phyloP scores from a whole-genome alignment of 192 early-diverging fungal genomes.

The Martensiomyces pterosporus region DNA sequence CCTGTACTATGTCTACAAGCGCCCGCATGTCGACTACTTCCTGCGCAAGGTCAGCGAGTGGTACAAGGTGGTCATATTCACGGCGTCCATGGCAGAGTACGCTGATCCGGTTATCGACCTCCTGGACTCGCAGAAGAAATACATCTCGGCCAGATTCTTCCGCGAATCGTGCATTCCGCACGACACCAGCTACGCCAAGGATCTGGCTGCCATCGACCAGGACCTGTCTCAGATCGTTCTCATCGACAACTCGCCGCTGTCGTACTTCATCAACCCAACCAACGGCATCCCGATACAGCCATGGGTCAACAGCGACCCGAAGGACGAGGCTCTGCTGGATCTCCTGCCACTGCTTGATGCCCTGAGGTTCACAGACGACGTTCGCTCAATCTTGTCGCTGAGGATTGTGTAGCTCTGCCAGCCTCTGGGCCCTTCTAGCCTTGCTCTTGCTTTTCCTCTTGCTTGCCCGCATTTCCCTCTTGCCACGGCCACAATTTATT shows the following conservation, averaged over 20 bases:
- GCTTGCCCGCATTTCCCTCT: too few relatives aligned
- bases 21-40: conserved; percentile 61
- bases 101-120: conserved; percentile 60
- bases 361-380: conserved; percentile 58
- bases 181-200: conserved; percentile 65
- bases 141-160: conserved; percentile 59
- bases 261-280: conserved; percentile 66
- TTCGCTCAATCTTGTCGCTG: conserved; percentile 54
- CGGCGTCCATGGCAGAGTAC: conserved; percentile 67
- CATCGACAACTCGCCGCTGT: conserved; percentile 70
- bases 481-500: conserved; percentile 5
- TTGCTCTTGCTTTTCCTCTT: background rate
- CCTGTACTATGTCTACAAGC: conserved; percentile 59
- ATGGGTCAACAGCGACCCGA: conserved; percentile 66
- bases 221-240: conserved; percentile 64
- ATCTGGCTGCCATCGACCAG: conserved; percentile 57
- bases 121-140: conserved; percentile 56
- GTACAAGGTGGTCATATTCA: conserved; percentile 71
- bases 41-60: conserved; percentile 55
- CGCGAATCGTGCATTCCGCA: conserved; percentile 63
- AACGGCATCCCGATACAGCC: conserved; percentile 69
- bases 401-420: conserved; percentile 38
- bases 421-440: background rate
- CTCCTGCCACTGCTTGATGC: conserved; percentile 60
- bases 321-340: conserved; percentile 59